Evolutionary conservation across 805 yeast species (phyloP).

Genomic region (Cephaloascus fragrans): DNA sequence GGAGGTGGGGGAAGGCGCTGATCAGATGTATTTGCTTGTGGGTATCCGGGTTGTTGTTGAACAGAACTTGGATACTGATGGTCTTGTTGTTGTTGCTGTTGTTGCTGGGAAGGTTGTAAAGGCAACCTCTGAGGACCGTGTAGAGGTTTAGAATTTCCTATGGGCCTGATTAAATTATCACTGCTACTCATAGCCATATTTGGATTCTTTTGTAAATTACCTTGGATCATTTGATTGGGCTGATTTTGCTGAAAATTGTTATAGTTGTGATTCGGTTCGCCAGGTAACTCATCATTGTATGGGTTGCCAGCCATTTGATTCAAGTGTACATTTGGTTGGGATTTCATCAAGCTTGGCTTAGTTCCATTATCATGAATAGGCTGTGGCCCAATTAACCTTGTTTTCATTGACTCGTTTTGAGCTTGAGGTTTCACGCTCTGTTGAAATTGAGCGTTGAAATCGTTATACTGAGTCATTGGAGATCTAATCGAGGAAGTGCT

Average conservation of each 20-base stretch:
- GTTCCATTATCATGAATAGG: slow-evolving; percentile 5
- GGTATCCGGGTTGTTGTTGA: neutral
- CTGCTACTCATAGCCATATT: neutral
- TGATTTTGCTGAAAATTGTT: neutral
- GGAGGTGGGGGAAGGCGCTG: no score
- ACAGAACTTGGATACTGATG: neutral
- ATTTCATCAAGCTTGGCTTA: neutral
- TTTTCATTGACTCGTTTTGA: slow-evolving; percentile 1
- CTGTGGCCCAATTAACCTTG: slow-evolving; percentile 9
- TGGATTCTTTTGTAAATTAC: no score
- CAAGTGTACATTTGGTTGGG: neutral
- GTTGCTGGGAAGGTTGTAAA: neutral
- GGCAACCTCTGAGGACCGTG: neutral
- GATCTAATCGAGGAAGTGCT: slow-evolving; percentile 28
- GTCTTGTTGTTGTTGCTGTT: neutral
- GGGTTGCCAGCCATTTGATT: neutral
- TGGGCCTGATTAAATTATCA: neutral
- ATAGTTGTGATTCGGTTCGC: neutral
- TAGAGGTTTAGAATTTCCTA: neutral
- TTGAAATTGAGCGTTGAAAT: slow-evolving; percentile 28
- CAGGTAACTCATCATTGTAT: neutral
- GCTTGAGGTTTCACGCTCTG: slow-evolving; percentile 10
- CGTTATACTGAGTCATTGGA: slow-evolving; percentile 32
- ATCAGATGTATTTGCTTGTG: no score
- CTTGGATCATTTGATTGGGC: neutral